Evolutionary conservation across 345 rosid species (phyloP).

Genomic region (Eutrema heterophyllum): DNA sequence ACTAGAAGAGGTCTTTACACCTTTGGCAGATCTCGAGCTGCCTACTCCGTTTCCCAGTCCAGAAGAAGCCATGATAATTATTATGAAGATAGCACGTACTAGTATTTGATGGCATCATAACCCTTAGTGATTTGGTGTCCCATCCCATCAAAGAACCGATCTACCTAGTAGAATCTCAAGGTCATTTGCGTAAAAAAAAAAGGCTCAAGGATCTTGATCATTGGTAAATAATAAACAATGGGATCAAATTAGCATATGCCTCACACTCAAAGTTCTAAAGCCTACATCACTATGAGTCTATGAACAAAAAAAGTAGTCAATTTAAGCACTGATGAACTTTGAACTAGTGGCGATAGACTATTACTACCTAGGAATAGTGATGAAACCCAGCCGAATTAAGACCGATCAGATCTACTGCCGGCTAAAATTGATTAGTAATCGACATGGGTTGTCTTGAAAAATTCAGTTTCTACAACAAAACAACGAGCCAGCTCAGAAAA

Average conservation of each 20-base stretch:
- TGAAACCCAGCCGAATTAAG: not conserved
- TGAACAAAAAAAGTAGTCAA: not conserved
- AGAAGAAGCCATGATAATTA: slow-evolving; percentile 70
- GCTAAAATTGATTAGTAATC: not conserved
- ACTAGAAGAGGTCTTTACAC: slow-evolving; percentile 81
- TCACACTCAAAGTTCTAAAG: not conserved
- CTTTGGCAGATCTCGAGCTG: slow-evolving; percentile 87
- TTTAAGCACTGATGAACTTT: not conserved
- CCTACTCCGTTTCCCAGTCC: slow-evolving; percentile 91
- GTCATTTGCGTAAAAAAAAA: slow-evolving; percentile 12
- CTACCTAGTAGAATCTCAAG: slow-evolving; percentile 44
- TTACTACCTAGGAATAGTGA: not conserved
- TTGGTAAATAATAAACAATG: not conserved
- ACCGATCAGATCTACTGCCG: slow-evolving; percentile 27
- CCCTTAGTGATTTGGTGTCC: slow-evolving; percentile 30
- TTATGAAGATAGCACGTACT: slow-evolving; percentile 27
- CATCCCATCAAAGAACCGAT: slow-evolving; percentile 38
- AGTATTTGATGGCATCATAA: slow-evolving; percentile 38
- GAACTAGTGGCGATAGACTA: not conserved
- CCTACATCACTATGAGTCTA: not conserved
- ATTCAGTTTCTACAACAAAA: slow-evolving; percentile 4
- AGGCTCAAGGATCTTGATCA: not conserved
- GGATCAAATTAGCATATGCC: not conserved
- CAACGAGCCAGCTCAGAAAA: slow-evolving; percentile 1
- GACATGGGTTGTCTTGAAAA: not conserved